Base-by-base conservation (phyloP, 2,329 filamentous ascomycete genomes). In the Macrophomina tecta region DNA sequence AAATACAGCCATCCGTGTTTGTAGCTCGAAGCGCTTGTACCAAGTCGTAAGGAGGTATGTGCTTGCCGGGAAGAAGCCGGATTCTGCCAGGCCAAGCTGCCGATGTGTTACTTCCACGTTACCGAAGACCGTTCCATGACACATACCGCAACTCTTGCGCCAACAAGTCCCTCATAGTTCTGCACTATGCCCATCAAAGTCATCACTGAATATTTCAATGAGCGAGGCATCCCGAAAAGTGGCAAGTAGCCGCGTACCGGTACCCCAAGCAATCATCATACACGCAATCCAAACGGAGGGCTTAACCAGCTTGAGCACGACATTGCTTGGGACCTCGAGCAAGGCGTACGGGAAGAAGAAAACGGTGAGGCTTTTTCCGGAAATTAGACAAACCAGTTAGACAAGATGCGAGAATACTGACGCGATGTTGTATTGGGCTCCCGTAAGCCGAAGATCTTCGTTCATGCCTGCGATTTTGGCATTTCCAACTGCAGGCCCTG, bases 381-480 rank as follows among this genome's bases (percentile, higher is more conserved):
- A 5, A 52, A 3, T 11, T 28, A 32, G 55, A 23, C 7, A 18
- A n/a, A 6, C 23, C 4, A 16, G 18, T 42, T 9, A 12, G 8
- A n/a, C 8, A 14, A 14, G n/a, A 16, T 6, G 5, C 16, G 9
- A 16, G 5, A 45, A 2, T 5, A 36, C 48, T 2, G 34, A 64
- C 81, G 87, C 86, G 0, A 84, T 86, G 1, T 90, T 80, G 69
- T 90, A 90, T 69, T 90, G 80, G 49, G 89, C 86, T 0, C 86
- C 87, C 6, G 65, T 53, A 46, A 77, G 69, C 4, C 68, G 45
- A 5, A 73, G 65, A 5, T 72, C 69, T 14, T 67, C 68, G 23
- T 69, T 69, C 16, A 76, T 67, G 12, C 73, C 72, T 55, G 77
- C 74, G 30, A 81, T 73, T 16, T 75, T 75, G 63, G 72, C 80